These are phyloP conservation scores for Tripterygium wilfordii DNA, from an alignment of 177 flowering plant species.

Conservation along the genomic window DNA sequence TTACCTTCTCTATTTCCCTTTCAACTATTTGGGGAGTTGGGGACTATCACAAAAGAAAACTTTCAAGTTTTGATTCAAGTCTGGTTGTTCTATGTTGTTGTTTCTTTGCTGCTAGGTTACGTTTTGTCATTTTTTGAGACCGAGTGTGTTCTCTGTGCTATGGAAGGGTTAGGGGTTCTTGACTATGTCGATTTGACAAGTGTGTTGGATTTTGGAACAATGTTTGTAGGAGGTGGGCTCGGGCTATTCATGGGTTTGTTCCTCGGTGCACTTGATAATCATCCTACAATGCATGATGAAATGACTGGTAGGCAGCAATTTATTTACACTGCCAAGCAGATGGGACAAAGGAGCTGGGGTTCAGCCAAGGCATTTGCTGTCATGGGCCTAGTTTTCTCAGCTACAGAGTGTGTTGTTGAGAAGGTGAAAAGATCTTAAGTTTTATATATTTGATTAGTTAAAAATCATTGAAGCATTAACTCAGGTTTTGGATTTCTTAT, in stretches of 20 bases:
- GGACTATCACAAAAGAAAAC: no score
- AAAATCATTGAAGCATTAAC: neutral
- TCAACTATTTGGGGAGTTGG: no score
- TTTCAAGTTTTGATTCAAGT: no score
- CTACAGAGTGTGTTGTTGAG: conserved; percentile 92
- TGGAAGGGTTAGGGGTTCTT: no score
- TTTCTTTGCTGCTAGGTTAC: no score
- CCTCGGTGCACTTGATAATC: conserved; percentile 79
- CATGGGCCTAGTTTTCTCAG: conserved; percentile 94
- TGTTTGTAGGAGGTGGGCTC: conserved; percentile 78
- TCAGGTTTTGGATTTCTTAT: conserved; percentile 12
- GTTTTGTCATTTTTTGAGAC: no score
- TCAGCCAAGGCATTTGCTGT: conserved; percentile 85
- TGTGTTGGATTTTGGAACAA: neutral
- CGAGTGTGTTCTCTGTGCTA: no score
- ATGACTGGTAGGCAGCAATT: conserved; percentile 81
- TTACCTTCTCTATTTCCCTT: no score
- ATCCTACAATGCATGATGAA: conserved; percentile 67
- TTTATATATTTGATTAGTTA: neutral
- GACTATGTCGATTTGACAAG: neutral
- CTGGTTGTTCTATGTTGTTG: neutral
- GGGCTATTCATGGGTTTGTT: conserved; percentile 83
- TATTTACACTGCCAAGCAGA: conserved; percentile 69
- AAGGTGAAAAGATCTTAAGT: conserved; percentile 40
- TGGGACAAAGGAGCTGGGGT: conserved; percentile 78